Base-by-base conservation (phyloP, 768 basidiomycete genomes). In the Tulasnella sp. region DNA sequence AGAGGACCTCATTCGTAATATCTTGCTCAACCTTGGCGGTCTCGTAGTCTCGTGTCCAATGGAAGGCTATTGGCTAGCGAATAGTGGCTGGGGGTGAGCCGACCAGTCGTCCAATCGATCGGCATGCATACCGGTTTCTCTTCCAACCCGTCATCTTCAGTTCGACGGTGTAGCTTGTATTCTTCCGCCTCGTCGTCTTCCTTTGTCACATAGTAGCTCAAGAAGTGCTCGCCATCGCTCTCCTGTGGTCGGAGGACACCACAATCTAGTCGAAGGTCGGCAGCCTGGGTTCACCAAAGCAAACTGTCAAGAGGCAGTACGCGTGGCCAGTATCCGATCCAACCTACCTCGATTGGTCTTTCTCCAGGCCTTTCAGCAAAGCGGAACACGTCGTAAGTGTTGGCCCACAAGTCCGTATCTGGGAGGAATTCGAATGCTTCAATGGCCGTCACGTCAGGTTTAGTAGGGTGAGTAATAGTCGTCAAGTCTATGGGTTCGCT, bases 331-430 rank as follows among this genome's bases (percentile, higher is more conserved):
- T 21, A 49, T 46, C 34, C 31, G 5, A 14, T 37, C 36, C 27
- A 69, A n/a, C 79, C 54, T 52, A 86, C 86, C 62, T 89, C 86
- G 6, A 77, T 63, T 12, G 77, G 63, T 42, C 82, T 73, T 57
- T 91, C 88, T n/a, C 88, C 88, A 14, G 88, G 88, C 17, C 87
- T 73, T 66, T 92, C 88, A 9, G 81, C 81, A 67, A 92, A 91
- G 58, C 82, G 73, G 74, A 91, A 89, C 52, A 92, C 67, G 67
- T 91, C 88, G 66, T 90, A 89, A 61, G 84, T 83, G 65, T 89
- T 93, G 39, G 86, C 80, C 88, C 89, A 94, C 35, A 91, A 81
- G 59, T 85, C 82, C 3, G 77, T 76, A 64, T 94, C 89, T 0
- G 91, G 91, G 11, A 90, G 75, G 53, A 93, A 72, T 61, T 90